A percentile compares a stretch with the other conserved stretches of the same genome.
Evolutionary conservation across 164 flowering plant species (phyloP).

Genomic region (Berberis vulgaris): DNA sequence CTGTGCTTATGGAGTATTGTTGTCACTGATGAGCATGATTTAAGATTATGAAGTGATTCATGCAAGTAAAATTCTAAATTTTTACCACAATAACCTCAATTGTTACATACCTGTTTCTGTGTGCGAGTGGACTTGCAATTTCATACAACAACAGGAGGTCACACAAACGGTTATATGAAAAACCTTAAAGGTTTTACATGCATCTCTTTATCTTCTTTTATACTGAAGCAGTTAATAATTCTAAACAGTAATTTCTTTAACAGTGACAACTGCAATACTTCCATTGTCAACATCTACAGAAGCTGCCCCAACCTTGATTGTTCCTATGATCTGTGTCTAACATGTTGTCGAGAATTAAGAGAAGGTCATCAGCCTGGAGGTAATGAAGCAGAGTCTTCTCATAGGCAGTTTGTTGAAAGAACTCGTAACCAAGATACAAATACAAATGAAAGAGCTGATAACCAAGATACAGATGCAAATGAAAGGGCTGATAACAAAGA

Average conservation of each 20-base stretch:
- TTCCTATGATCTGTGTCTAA: slow-evolving; percentile 69
- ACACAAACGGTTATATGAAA: not conserved
- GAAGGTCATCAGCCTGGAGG: slow-evolving; percentile 34
- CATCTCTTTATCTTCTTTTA: not conserved
- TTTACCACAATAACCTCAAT: too few species aligned
- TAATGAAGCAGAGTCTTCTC: slow-evolving; percentile 23
- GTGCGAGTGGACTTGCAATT: too few species aligned
- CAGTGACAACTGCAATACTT: slow-evolving; percentile 73
- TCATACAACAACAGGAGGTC: not conserved
- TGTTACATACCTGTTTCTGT: too few species aligned
- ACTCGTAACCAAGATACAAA: slow-evolving; percentile 14
- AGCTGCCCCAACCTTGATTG: slow-evolving; percentile 64
- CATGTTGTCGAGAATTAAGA: slow-evolving; percentile 63
- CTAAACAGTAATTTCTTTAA: slow-evolving; percentile 6
- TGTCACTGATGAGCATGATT: too few species aligned
- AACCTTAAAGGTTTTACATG: not conserved
- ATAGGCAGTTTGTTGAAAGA: slow-evolving; percentile 15
- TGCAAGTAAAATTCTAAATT: too few species aligned
- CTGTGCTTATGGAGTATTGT: too few species aligned
- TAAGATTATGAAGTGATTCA: too few species aligned
- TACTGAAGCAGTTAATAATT: not conserved
- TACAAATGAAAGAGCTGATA: slow-evolving; percentile 1
- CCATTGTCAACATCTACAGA: slow-evolving; percentile 65
- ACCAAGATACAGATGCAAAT: slow-evolving; percentile 14
- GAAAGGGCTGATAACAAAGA: slow-evolving; percentile 5